Evolutionary conservation across 768 basidiomycete species (phyloP).

Genomic region (Mycena amicta): DNA sequence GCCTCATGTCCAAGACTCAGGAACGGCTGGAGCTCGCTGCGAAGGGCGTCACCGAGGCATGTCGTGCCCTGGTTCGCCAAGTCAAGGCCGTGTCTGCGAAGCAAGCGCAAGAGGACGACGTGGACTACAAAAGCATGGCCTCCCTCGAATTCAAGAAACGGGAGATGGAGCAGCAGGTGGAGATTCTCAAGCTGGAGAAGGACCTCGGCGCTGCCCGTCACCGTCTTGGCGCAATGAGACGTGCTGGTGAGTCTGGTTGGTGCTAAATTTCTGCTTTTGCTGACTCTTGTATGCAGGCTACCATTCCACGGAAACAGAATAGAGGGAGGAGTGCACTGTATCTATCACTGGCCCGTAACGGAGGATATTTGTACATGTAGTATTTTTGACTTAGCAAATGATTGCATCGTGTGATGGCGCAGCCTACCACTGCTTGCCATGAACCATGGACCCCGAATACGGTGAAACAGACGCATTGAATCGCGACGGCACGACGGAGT

Average conservation of each 20-base stretch:
- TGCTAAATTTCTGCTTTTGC: too few species aligned
- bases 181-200: constrained; percentile 95
- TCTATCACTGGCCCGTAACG: background rate
- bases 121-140: constrained; percentile 90
- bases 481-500: constrained; percentile 32
- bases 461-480: constrained; percentile 41
- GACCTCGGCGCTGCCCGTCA: constrained; percentile 87
- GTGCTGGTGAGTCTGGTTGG: too few species aligned
- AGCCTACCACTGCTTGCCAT: background rate
- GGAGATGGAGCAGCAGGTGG: constrained; percentile 99
- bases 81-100: constrained; percentile 93
- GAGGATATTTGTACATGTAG: background rate
- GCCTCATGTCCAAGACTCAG: constrained; percentile 98
- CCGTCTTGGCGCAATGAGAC: constrained; percentile 80
- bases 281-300: too few species aligned
- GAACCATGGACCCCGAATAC: constrained; percentile 35
- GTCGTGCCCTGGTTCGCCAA: constrained; percentile 93
- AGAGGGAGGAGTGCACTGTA: constrained; percentile 15
- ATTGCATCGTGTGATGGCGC: background rate
- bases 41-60: constrained; percentile 96
- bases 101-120: constrained; percentile 78
- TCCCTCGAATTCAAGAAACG: constrained; percentile 93
- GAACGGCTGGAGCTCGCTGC: constrained; percentile 94
- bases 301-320: constrained; percentile 84
- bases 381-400: background rate